phyloP scores from a whole-genome alignment of 129 eudicot species.

The Artemisia annua region DNA sequence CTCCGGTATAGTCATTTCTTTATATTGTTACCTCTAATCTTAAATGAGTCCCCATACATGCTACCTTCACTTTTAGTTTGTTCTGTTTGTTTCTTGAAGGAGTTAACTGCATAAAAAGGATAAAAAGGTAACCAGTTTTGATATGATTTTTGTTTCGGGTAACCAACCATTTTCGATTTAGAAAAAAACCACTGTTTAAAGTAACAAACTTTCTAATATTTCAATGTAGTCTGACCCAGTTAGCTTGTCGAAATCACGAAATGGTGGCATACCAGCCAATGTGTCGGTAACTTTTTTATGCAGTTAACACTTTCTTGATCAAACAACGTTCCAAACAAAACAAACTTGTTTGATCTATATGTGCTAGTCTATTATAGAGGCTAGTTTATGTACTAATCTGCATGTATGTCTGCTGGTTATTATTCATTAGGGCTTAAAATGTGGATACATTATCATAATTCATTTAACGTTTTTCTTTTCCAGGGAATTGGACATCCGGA shows the following conservation, averaged over 20 bases:
- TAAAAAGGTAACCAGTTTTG: background rate
- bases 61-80: background rate
- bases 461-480: constrained; percentile 4
- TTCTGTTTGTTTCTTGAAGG: no score
- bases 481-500: constrained; percentile 71
- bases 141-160: background rate
- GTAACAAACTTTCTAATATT: background rate
- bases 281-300: background rate
- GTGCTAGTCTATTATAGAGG: background rate
- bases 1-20: constrained; percentile 36
- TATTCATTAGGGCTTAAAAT: background rate
- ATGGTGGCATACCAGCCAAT: background rate
- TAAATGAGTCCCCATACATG: background rate
- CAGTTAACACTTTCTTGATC: background rate
- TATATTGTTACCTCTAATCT: background rate
- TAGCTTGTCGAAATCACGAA: background rate
- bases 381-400: background rate
- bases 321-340: no score
- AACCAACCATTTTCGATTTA: background rate
- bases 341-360: background rate
- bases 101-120: background rate
- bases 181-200: background rate
- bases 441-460: constrained; percentile 2
- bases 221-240: background rate
- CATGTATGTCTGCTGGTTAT: background rate